Evolutionary conservation across 1,139 yeast genomes (phyloP), one percentile per base, ranked within the genome.

Genomic region (Geotrichum bryndzae): DNA sequence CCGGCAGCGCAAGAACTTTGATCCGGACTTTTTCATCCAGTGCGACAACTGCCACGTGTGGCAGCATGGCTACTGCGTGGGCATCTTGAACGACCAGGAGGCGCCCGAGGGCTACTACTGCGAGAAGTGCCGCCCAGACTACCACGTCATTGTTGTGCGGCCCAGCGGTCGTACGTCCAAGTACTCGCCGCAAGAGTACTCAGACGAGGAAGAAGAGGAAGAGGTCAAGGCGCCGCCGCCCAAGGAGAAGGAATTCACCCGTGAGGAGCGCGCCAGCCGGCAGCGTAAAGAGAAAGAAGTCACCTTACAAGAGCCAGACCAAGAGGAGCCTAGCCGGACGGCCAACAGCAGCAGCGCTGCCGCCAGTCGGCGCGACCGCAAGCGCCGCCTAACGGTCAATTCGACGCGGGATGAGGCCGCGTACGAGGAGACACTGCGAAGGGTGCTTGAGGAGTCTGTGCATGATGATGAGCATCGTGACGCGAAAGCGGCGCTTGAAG

Each of bases 41-140:
- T 94, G 99, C 79, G 98, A 94, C 69, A 81, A 82, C 66, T 94
- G 99, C 76, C 85, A 90, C 31, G 96, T 87, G 11, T 94, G 98
- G 99, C 98, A 94, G 75, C 99, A 94, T 73, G 98, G 97, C 2
- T 91, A 81, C 75, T 94, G 99, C 77, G 97, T 94, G 52, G 96
- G 97, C 0, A 82, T 90, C 63, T 80, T 79, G 65, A 82, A 83
- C 58, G 88, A 85, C 66, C 86, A 84, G 45, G 87, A 84, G 64
- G 90, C 90, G 0, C 97, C 97, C 1, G 97, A 91, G 64, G 88
- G 88, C 73, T 92, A 92, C 74, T 90, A 90, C 88, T 92, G 98
- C 79, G 99, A 94, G 72, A 75, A 78, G 68, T 94, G 98, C 76
- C 84, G 86, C 67, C 96, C 97, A 0, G 92, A 88, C 54, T 77